Percentiles rank a stretch among this genome's conserved stretches.
Evolutionary conservation across 2,329 filamentous ascomycete species (phyloP).

Genomic region (Magnaporthiopsis incrustans): DNA sequence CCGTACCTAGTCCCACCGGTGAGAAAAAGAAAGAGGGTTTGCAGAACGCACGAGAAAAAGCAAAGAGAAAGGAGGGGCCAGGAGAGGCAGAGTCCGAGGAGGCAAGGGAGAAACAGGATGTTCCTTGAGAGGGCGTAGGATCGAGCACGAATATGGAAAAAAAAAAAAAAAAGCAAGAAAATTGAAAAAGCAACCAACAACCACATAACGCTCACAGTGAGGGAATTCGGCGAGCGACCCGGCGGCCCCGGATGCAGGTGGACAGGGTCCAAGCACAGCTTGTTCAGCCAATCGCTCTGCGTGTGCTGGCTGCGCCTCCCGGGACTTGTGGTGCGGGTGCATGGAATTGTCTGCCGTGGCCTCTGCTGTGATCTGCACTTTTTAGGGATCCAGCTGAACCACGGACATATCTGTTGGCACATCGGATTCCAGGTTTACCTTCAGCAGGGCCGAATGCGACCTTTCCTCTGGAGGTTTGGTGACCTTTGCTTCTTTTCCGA

Average conservation of each 20-base stretch:
- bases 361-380: not conserved
- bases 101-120: no score
- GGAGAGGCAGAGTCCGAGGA: not conserved
- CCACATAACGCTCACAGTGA: not conserved
- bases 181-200: not conserved
- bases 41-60: no score
- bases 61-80: not conserved
- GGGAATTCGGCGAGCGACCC: not conserved
- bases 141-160: not conserved
- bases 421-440: not conserved
- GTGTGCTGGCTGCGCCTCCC: no score
- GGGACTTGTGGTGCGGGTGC: no score
- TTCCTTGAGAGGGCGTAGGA: not conserved
- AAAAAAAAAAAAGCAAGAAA: not conserved
- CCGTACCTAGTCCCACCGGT: not conserved
- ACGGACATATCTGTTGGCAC: not conserved
- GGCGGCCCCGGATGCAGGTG: not conserved
- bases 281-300: no score
- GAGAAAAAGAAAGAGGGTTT: not conserved
- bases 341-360: no score
- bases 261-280: not conserved
- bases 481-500: not conserved
- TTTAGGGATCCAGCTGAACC: not conserved
- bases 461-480: not conserved
- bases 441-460: not conserved